phyloP scores from a whole-genome alignment of 148 eudicot genomes.

The Pouteria glomerata region DNA sequence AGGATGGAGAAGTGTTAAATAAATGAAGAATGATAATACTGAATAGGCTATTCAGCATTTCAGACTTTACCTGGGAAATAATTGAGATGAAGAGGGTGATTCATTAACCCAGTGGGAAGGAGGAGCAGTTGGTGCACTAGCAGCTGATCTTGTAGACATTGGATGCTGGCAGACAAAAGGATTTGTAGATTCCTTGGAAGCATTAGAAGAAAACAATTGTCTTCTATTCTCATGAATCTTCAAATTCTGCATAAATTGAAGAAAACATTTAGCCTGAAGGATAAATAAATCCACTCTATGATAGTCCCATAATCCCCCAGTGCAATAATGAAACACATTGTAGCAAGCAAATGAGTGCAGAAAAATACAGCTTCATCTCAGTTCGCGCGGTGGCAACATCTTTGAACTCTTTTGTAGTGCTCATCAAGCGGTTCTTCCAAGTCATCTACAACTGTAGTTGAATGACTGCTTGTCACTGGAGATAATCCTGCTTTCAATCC shows the following conservation, averaged over 20 bases:
- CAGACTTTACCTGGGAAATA: constrained; percentile 41
- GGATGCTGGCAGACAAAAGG: constrained; percentile 68
- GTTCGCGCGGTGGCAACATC: constrained; percentile 69
- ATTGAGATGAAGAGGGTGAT: constrained; percentile 43
- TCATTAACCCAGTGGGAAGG: constrained; percentile 63
- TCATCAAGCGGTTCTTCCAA: constrained; percentile 65
- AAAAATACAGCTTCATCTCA: constrained; percentile 32
- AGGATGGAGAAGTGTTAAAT: background rate
- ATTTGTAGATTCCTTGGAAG: constrained; percentile 48
- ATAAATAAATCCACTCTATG: background rate
- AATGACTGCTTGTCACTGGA: constrained; percentile 58
- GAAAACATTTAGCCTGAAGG: background rate
- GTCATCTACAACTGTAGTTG: constrained; percentile 65
- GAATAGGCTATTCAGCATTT: background rate
- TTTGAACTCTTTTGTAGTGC: constrained; percentile 61
- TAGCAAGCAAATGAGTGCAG: constrained; percentile 8
- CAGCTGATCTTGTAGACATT: constrained; percentile 37
- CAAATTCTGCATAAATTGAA: constrained; percentile 39
- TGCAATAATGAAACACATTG: background rate
- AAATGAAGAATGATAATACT: background rate
- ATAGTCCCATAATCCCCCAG: constrained; percentile 1
- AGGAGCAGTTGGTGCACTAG: constrained; percentile 27
- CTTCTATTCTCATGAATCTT: constrained; percentile 55
- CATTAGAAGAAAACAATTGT: constrained; percentile 48
- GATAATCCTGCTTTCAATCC: constrained; percentile 48